Evolutionary conservation across 139 green algal genomes (phyloP), one percentile per base, ranked within the genome.

Genomic region (Astrephomene gubernaculifera): DNA sequence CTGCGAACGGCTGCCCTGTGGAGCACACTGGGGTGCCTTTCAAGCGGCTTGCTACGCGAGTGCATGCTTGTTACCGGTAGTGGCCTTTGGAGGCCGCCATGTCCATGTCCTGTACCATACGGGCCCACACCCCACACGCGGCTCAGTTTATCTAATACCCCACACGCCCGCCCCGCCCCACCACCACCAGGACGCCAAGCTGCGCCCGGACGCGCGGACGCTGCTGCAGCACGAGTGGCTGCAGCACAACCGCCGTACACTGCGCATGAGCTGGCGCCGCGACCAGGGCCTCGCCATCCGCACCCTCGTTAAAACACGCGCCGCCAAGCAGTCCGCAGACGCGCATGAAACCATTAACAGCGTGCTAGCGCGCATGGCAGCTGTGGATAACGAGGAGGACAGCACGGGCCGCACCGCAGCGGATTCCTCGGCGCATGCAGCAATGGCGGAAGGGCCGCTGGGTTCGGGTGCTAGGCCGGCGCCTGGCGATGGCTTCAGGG

Each of bases 161-260:
- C 14, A 57, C 49, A 57, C 49, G 14, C 27, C 41, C 41, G 1
- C 25, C 41, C 41, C 25, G 9, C 43, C 41, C 41, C 31, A 36
- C 7, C 4, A 1, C 44, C 1, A 39, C 45, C 93, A 97, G 95
- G 97, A 99, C 82, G 93, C 96, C 1, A 89, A 91, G 29, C 52
- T 83, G 69, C 91, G 97, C 1, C 94, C 95, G 24, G 88, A 89
- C 71, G 97, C 97, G 5, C 81, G 88, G 41, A 84, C 87, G 38
- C 93, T 99, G 68, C 90, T 98, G 89, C 82, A 92, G 74, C 96
- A 99, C 86, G 83, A 87, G 61, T 99, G 97, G 97, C 92, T 99
- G 60, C 90, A 90, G 67, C 80, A 92, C 74, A 93, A 96, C 86
- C 83, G 91, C 8, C 73, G 86, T 39, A 97, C 93, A 9, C 90